Conservation (phyloP, 2,329 filamentous ascomycete genomes). For the Trichophyton mentagrophytes region DNA sequence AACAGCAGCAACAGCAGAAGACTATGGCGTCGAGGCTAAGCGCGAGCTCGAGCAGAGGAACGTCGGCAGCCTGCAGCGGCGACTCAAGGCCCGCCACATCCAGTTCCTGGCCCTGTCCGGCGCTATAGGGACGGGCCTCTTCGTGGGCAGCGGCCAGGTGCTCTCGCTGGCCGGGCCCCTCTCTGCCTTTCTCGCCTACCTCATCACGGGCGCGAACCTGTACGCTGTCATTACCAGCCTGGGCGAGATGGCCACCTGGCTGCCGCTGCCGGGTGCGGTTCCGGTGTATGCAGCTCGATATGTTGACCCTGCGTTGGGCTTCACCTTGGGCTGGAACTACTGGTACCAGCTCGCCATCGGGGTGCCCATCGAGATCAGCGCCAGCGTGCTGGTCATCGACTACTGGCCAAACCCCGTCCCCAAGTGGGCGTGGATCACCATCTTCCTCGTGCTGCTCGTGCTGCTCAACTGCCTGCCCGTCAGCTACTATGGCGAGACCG, state of each 20-base stretch:
- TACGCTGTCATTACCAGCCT: conserved; percentile 35
- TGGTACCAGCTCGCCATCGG: conserved; percentile 41
- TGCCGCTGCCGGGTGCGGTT: conserved; percentile 36
- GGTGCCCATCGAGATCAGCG: conserved; percentile 38
- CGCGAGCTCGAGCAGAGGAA: not conserved
- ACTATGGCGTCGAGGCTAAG: not conserved
- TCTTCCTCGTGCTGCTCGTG: conserved; percentile 16
- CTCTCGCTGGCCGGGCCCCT: conserved; percentile 24
- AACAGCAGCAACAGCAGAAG: not conserved
- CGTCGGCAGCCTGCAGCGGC: conserved; percentile 15
- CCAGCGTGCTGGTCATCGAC: conserved; percentile 36
- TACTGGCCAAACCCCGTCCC: conserved; percentile 23
- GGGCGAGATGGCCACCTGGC: conserved; percentile 31
- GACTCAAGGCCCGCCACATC: conserved; percentile 28
- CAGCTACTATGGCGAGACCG: conserved; percentile 16
- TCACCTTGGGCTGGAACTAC: conserved; percentile 42
- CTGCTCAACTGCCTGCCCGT: conserved; percentile 15
- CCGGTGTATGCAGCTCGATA: conserved; percentile 37
- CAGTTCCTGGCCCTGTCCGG: conserved; percentile 29
- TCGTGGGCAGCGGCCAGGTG: conserved; percentile 24
- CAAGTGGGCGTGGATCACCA: conserved; percentile 16
- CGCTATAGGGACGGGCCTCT: conserved; percentile 25
- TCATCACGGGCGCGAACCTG: conserved; percentile 34
- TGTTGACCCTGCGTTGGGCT: conserved; percentile 25
- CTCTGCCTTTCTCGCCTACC: conserved; percentile 24